These are phyloP conservation scores for Colletotrichum godetiae DNA, from an alignment of 2,329 filamentous ascomycete genomes.

Conservation along the genomic window DNA sequence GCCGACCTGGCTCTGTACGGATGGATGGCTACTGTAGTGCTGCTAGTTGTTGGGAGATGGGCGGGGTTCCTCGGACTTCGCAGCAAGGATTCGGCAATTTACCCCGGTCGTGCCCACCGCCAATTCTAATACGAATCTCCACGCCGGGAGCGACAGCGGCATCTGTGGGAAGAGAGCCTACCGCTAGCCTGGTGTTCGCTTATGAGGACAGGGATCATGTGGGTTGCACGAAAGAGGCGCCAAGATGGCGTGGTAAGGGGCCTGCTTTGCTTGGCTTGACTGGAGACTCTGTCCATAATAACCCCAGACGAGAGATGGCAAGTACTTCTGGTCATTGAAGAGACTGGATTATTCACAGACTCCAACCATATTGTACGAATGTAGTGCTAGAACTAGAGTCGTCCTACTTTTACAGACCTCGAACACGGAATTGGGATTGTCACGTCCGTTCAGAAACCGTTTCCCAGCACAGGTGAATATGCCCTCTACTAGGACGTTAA, in stretches of 20 bases:
- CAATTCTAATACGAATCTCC: not conserved
- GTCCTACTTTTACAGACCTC: no score
- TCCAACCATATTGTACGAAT: no score
- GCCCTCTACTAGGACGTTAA: no score
- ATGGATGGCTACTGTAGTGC: no score
- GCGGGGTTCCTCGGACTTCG: not conserved
- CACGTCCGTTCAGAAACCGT: no score
- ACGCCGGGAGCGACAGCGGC: constrained; percentile 13
- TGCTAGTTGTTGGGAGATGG: not conserved
- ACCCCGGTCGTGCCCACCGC: constrained; percentile 22
- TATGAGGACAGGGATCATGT: not conserved
- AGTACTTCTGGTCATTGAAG: not conserved
- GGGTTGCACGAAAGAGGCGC: not conserved
- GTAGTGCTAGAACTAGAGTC: no score
- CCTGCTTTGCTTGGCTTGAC: not conserved
- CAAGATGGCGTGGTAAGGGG: constrained; percentile 5
- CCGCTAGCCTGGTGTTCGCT: not conserved
- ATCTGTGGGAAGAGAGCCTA: constrained; percentile 14
- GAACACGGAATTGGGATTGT: no score
- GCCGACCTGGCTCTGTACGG: no score
- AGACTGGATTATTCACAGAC: no score
- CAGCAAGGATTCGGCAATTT: constrained; percentile 14
- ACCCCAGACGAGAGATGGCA: not conserved
- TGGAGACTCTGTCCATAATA: not conserved
- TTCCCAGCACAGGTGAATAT: no score